Evolutionary conservation across 495 filamentous ascomycete species (phyloP), one percentile per base, ranked within the genome.

Genomic region (Lentithecium fluviatile): DNA sequence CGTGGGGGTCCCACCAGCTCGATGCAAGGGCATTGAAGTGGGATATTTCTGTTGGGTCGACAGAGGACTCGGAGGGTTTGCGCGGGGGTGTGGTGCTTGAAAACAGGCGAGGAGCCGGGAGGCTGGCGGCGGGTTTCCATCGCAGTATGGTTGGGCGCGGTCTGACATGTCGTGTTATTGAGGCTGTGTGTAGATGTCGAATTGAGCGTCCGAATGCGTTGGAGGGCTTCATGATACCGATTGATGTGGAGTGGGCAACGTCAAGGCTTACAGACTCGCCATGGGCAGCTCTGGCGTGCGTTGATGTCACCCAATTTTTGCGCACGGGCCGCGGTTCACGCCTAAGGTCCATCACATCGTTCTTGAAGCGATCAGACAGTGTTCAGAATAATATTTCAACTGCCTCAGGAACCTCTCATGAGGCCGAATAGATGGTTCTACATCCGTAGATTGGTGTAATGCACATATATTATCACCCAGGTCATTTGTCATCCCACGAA

Each of bases 1-100:
- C 94, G 75, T 95, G 85, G 1, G 94, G 89, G 75, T 97, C 95
- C 94, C 94, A 98, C 94, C 94, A 98, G 68, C 85, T 85, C 66
- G 86, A 88, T 69, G 95, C 94, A 60, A 98, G 90, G 62, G 85
- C 82, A 68, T 90, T 89, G 82, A 98, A 98, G 77, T 98, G 94
- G 40, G 89, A 87, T 58, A 97, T 80, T 78, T 98, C 94, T 69
- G 84, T 79, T 51, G 86, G 82, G 70, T 91, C 91, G 74, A 97
- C 59, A 37, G 68, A 64, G 40, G 68, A 68, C 34, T 57, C 54
- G 52, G 52, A 12, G 21, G 50, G 49, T 3, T 36, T 10, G 40
- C 45, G 55, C 6, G 15, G 2, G 4, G 13, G 25, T 2, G 56
- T n/a, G 38, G 58, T 15, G 36, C 36, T 61, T n/a, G 17, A 25